These are phyloP conservation scores for Ochetophila trinervis DNA, from an alignment of 306 rosid genomes.

Conservation along the genomic window DNA sequence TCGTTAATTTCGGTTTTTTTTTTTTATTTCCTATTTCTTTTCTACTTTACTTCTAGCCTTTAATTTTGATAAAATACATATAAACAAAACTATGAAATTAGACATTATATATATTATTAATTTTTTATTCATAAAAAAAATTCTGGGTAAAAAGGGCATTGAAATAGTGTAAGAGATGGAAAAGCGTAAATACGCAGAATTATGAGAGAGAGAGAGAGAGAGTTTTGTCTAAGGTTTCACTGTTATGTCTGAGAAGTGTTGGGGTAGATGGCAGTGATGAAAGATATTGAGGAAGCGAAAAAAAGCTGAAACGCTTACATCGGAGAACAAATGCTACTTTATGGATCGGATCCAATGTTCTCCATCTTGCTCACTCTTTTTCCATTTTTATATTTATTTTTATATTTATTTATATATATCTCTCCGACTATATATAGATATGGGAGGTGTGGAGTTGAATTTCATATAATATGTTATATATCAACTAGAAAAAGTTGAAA, in stretches of 20 bases:
- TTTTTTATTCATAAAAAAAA: no score
- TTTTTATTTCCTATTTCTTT: no score
- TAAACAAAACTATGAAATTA: neutral
- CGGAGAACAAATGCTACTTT: slow-evolving; percentile 7
- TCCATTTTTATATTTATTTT: slow-evolving; percentile 20
- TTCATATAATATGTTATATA: neutral
- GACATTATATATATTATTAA: neutral
- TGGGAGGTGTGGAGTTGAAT: slow-evolving; percentile 23
- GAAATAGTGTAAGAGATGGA: neutral
- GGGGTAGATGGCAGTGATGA: slow-evolving; percentile 33
- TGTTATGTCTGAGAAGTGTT: slow-evolving; percentile 41
- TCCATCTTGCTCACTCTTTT: slow-evolving; percentile 35
- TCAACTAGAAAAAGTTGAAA: slow-evolving; percentile 22
- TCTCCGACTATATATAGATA: no score
- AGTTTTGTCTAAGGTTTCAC: slow-evolving; percentile 34
- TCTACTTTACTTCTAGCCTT: no score
- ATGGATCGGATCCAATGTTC: slow-evolving; percentile 42
- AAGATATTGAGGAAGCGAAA: neutral
- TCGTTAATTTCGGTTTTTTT: neutral
- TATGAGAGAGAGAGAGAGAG: slow-evolving; percentile 1
- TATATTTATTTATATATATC: no score
- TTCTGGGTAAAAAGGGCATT: neutral
- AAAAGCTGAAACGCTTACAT: slow-evolving; percentile 39
- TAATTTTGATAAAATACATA: no score
- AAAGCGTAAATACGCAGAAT: neutral